phyloP scores from a whole-genome alignment of 768 basidiomycete species.

The Heimioporus sp. region DNA sequence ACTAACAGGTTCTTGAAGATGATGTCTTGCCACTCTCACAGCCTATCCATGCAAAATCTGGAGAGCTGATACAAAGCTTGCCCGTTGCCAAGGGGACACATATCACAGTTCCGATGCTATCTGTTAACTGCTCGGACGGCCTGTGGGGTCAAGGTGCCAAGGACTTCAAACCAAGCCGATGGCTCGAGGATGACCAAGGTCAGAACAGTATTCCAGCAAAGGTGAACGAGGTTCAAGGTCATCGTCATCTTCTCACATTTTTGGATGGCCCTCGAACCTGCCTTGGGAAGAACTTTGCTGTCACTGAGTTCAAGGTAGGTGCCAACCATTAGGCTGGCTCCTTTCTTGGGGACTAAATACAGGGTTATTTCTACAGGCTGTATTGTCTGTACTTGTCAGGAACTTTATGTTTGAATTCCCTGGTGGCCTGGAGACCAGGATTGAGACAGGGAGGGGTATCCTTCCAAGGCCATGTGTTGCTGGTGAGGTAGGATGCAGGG shows the following conservation, averaged over 20 bases:
- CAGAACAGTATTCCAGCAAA: conserved; percentile 19
- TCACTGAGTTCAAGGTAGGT: conserved; percentile 38
- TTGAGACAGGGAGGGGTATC: conserved; percentile 15
- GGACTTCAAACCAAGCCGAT: conserved; percentile 61
- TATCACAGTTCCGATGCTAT: conserved; percentile 41
- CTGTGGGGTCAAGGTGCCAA: conserved; percentile 64
- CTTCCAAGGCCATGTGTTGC: conserved; percentile 13
- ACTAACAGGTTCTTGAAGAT: conserved; percentile 44
- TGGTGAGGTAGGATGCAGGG: conserved; percentile 21
- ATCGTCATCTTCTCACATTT: conserved; percentile 51
- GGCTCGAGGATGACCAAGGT: conserved; percentile 40
- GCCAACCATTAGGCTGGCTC: too few relatives aligned
- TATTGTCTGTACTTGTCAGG: conserved; percentile 39
- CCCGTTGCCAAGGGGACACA: conserved; percentile 45
- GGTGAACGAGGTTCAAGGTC: conserved; percentile 44
- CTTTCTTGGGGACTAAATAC: background rate
- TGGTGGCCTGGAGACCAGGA: conserved; percentile 36
- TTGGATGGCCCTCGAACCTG: conserved; percentile 50
- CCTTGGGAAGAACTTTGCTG: conserved; percentile 48
- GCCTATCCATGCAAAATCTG: conserved; percentile 45
- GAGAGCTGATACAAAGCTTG: conserved; percentile 38
- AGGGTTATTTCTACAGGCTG: conserved; percentile 28
- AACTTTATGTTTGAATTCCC: conserved; percentile 36
- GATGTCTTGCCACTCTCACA: conserved; percentile 55
- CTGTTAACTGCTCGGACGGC: conserved; percentile 46